Evolutionary conservation across 805 yeast genomes (phyloP), one percentile per base, ranked within the genome.

Genomic region (Starmerella floris): DNA sequence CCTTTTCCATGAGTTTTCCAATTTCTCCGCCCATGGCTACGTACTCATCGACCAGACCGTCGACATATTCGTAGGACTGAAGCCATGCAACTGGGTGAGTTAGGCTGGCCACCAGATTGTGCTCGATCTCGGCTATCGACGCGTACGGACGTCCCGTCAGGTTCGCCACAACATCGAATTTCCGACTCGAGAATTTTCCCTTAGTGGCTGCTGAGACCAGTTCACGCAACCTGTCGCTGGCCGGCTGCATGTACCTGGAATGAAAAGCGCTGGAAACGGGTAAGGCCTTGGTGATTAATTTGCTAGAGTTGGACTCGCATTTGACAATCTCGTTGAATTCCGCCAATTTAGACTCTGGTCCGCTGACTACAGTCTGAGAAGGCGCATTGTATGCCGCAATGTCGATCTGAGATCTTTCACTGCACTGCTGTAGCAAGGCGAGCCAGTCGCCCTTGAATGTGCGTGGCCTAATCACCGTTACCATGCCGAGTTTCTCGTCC

Each of bases 201-300:
- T 42, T 35, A 2, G 42, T 45, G 4, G 30, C 23, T 8, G 38
- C 41, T n/a, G n/a, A n/a, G 3, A 61, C 52, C 19, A 59, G 49
- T 13, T 43, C 46, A 8, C 36, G 39, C 43, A 72, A 58, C 26
- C 55, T 51, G 13, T 57, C 53, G 41, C 63, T 66, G 5, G 73
- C 68, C 0, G 60, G 58, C 30, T 42, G 41, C 53, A 74, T 59
- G 11, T 61, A 45, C 4, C 52, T 43, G 30, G 64, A 66, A 53
- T 73, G 79, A 55, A 73, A 73, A 16, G 79, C 76, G 2, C 73
- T 67, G 2, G 62, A 55, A 6, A 72, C 77, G 2, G 70, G 65
- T 35, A 73, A 53, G 23, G 45, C 49, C 8, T 56, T 56, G 8
- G 58, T 40, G 39, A 58, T 52, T 16, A 62, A 43, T 5, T 59